Evolutionary conservation across 2,329 filamentous ascomycete genomes (phyloP), one percentile per base, ranked within the genome.

Genomic region (Ploettnerulaceae sp.): DNA sequence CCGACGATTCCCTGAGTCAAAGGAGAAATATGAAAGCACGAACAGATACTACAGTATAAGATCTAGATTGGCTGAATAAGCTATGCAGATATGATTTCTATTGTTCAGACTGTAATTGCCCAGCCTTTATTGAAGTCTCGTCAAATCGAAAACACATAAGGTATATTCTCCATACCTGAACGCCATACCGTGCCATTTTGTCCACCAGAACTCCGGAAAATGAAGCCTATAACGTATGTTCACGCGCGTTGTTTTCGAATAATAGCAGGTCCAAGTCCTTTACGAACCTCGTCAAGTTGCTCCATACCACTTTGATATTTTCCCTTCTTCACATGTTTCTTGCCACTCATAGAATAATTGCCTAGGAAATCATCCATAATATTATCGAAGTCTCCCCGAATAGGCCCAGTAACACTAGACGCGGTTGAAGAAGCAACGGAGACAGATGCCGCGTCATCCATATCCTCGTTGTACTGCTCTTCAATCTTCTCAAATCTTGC

Each of bases 321-420:
- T 14, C 84, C 84, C 68, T 90, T 89, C 70, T 90, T 91, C 15
- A 89, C 77, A 49, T 75, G 72, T 64, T 82, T 83, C 70, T 89
- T 89, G 2, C 84, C 84, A 18, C 76, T 76, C 67, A 81, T 83
- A 7, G 79, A 79, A 62, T 87, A 84, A 25, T 74, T 81, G 7
- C 82, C 86, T 20, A 97, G 69, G 68, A 98, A 98, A 47, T 95
- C 90, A 63, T 97, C 91, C 74, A 98, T 81, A 63, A 97, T 89
- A 51, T 74, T 78, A 63, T 95, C 84, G 66, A 98, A 95, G 64
- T 96, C 90, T 29, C 75, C 72, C 35, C 89, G 74, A 28, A 88
- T 70, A 7, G 83, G 77, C 0, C 83, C 84, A 63, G 69, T 76
- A 1, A 87, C 81, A 52, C 79, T 84, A 1, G 84, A 88, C 44